Evolutionary conservation across 345 rosid species (phyloP), one percentile per base, ranked within the genome.

Genomic region (Clausena lansium): DNA sequence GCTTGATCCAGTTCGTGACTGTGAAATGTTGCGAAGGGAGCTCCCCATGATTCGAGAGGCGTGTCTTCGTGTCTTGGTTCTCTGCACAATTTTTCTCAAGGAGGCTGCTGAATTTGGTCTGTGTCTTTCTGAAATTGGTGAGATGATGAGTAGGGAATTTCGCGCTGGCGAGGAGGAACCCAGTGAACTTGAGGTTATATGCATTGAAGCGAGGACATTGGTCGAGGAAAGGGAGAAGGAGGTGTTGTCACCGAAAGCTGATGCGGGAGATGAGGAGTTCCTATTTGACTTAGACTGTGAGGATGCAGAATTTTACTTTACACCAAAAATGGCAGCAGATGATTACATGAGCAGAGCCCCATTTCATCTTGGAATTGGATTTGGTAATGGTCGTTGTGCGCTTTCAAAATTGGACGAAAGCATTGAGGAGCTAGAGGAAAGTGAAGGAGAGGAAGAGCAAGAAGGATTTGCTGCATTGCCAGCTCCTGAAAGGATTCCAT

Each of bases 131-230:
- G 97, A 92, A 86, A 97, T 97, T 76, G 99, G 98, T 77, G 99
- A 97, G 87, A 97, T 97, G 98, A 94, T 97, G 99, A 97, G 93
- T 75, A 84, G 99, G 74, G 98, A 94, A 76, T 94, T 93, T 71
- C 96, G 88, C 25, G 83, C 87, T 57, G 92, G 92, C 15, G 97
- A 91, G 78, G 98, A 94, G 88, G 98, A 93, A 79, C 99, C 99
- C 9, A 97, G 98, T 89, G 99, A 93, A 57, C 91, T 97, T 2
- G 98, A 97, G 91, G 90, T 91, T 76, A 81, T 93, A 65, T 97
- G 98, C 76, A 88, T 94, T 5, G 93, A 97, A 80, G 98, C 98
- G 10, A 97, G 89, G 88, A 89, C 90, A 84, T 69, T 88, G 79
- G 81, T 91, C 45, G 80, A 81, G 17, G 98, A 87, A 81, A 85